Percentiles rank a stretch among this genome's conserved stretches.
phyloP scores from a whole-genome alignment of 768 basidiomycete species.

The Amanita polypyramis region DNA sequence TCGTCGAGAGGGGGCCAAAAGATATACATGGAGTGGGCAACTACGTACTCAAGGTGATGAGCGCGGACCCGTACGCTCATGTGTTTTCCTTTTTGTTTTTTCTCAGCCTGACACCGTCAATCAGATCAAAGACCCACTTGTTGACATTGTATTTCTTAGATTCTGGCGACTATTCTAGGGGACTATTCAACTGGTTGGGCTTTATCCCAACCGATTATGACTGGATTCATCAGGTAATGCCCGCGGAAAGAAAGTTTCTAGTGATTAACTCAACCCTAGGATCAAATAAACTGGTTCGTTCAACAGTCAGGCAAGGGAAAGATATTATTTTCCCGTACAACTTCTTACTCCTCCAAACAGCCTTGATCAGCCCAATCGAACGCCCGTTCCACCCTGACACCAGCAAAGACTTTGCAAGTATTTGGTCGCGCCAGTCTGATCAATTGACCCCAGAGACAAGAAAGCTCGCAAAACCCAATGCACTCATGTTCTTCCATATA shows the following conservation, averaged over 20 bases:
- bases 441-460: constrained; percentile 45
- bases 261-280: constrained; percentile 21
- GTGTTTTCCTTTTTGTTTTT: not conserved
- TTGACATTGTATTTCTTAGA: constrained; percentile 89
- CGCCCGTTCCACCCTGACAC: constrained; percentile 80
- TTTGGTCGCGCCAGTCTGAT: constrained; percentile 53
- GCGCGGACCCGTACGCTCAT: constrained; percentile 67
- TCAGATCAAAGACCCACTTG: constrained; percentile 78
- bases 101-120: not conserved
- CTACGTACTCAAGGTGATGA: constrained; percentile 77
- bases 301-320: constrained; percentile 50
- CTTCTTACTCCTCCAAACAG: constrained; percentile 17
- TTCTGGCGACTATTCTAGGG: constrained; percentile 67
- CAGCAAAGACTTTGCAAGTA: constrained; percentile 51
- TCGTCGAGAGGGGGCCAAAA: constrained; percentile 72
- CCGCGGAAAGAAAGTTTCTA: not conserved
- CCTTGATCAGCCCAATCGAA: constrained; percentile 59
- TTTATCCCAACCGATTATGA: constrained; percentile 72
- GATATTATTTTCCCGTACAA: not conserved
- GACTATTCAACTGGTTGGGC: constrained; percentile 49
- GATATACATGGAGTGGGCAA: constrained; percentile 88
- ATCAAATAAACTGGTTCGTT: constrained; percentile 88
- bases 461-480: constrained; percentile 85
- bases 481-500: constrained; percentile 97
- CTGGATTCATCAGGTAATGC: constrained; percentile 61